Evolutionary conservation across 2,329 filamentous ascomycete genomes (phyloP), one percentile per base, ranked within the genome.

Genomic region (Ophiostoma ulmi): DNA sequence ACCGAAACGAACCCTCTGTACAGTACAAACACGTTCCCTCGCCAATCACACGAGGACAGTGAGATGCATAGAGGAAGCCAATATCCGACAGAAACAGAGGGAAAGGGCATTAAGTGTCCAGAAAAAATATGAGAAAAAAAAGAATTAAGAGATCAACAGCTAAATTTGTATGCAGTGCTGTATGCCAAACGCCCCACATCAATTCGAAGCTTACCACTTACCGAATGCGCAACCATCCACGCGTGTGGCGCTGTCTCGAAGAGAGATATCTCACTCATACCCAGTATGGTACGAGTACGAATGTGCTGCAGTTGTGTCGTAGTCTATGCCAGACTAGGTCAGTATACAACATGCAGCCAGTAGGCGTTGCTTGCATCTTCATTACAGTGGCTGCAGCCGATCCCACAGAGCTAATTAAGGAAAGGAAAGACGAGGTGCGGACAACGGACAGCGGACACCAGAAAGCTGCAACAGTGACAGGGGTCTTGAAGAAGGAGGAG

Each of bases 11-110:
- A n/a, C 52, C n/a, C 52, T 26, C 52, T 58, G n/a, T n/a, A 8
- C 52, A 22, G n/a, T n/a, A 22, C n/a, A 55, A n/a, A 11, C 58
- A 35, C 58, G 58, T 35, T 35, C 26, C 26, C 26, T 35, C 58
- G 11, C 63, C 17, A 39, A 22, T 38, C 63, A 38, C 26, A 64
- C 61, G 7, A n/a, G 35, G 61, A 64, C 63, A 35, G 35, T 65
- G 58, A 61, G 55, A 63, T 63, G 26, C 58, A 26, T 58, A 13
- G n/a, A 58, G 52, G 52, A 13, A 63, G 58, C 58, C 58, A 35
- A 35, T 26, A 35, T 3, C 58, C 58, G 52, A 13, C 52, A 26
- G 52, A 35, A 14, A 20, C 11, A 35, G n/a, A 35, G 5, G 26
- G 36, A 22, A 58, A 31, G 48, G 11, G 13, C 31, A 31, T 31